Conservation (phyloP, 176 grass and related monocot species). For the bread wheat (Triticum aestivum) region IWGSC_CS_RefSeq_v2.1 NC_057808.1:566524533-566525032, state of each 20-base stretch:
- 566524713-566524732: neutral
- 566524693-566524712: neutral
- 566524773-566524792: neutral
- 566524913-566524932: neutral
- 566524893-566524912: neutral
- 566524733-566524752: neutral
- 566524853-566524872: neutral
- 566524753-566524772: neutral
- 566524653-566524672: neutral
- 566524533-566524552: neutral
- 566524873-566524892: neutral
- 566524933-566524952: conserved; percentile 6
- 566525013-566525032: conserved; percentile 1
- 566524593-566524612: neutral
- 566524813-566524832: neutral
- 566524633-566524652: neutral
- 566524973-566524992: neutral
- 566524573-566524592: neutral
- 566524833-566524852: neutral
- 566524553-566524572: neutral
- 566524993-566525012: conserved; percentile 25
- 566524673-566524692: neutral
- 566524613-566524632: neutral
- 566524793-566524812: neutral
- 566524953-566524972: neutral